Conservation (phyloP, 1,284 basidiomycete genomes). For the Phellopilus nigrolimitatus region DNA sequence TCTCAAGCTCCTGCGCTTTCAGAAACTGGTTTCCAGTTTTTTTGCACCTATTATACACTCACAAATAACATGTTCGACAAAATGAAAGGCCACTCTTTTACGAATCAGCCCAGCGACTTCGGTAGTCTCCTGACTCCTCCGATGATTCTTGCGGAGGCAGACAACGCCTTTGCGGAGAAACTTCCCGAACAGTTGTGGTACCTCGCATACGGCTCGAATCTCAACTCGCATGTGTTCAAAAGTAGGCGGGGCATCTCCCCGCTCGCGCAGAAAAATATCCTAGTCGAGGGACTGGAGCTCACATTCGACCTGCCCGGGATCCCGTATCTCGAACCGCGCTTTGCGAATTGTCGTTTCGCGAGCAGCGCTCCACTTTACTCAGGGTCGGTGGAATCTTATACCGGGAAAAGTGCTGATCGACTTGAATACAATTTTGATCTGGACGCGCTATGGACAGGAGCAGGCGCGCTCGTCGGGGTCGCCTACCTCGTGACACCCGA, state of each 20-base stretch:
- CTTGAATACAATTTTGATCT: neutral
- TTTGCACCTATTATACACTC: no score
- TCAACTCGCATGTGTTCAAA: conserved; percentile 17
- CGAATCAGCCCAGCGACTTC: no score
- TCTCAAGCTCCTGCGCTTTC: no score
- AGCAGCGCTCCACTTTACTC: neutral
- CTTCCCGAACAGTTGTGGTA: conserved; percentile 20
- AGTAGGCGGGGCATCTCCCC: conserved; percentile 16
- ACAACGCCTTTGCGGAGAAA: no score
- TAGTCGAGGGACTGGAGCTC: conserved; percentile 17
- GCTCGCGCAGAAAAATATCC: conserved; percentile 10
- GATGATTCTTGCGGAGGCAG: no score
- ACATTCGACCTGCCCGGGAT: conserved; percentile 19
- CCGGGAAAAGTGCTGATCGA: neutral
- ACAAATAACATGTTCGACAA: no score
- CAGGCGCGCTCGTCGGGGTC: conserved; percentile 18
- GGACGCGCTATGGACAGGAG: conserved; percentile 10
- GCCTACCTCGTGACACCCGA: conserved; percentile 19
- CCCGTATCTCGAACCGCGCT: conserved; percentile 20
- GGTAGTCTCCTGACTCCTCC: no score
- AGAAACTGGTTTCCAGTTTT: no score
- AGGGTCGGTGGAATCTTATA: neutral
- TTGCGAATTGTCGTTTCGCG: conserved; percentile 20
- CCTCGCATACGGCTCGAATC: conserved; percentile 22
- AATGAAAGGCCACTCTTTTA: no score